A percentile compares a stretch with the other conserved stretches of the same genome.
Evolutionary conservation across 164 flowering plant genomes (phyloP).

Genomic region (Nelumbo lutea): DNA sequence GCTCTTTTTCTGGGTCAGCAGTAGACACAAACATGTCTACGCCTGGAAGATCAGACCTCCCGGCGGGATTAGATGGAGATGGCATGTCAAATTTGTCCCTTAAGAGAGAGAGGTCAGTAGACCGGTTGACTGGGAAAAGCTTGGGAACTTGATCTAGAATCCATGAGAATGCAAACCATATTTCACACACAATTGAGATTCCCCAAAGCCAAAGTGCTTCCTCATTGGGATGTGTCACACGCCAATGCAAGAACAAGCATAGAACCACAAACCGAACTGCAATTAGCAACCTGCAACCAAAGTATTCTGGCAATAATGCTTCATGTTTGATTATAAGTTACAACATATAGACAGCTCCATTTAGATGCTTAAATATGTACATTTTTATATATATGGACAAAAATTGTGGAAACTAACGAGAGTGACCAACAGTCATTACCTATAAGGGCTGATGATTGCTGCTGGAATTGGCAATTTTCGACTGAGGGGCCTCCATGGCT

Average conservation of each 20-base stretch:
- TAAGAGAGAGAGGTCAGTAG: conserved; percentile 71
- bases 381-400: too few species aligned
- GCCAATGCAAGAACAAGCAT: conserved; percentile 60
- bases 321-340: too few species aligned
- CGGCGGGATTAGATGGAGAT: conserved; percentile 48
- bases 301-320: neutral
- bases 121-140: conserved; percentile 72
- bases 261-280: conserved; percentile 54
- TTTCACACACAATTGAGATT: conserved; percentile 75
- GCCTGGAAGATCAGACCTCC: conserved; percentile 85
- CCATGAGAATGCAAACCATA: conserved; percentile 94
- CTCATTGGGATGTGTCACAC: conserved; percentile 52
- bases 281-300: conserved; percentile 45
- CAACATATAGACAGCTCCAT: too few species aligned
- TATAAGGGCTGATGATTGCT: conserved; percentile 68
- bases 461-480: conserved; percentile 66
- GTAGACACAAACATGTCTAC: conserved; percentile 84
- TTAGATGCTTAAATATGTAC: too few species aligned
- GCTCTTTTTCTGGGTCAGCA: conserved; percentile 83
- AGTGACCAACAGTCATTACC: conserved; percentile 28
- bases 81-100: conserved; percentile 75
- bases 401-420: neutral
- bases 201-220: conserved; percentile 92
- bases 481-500: conserved; percentile 87
- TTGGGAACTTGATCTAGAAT: conserved; percentile 82